Evolutionary conservation across 176 grass and related monocot species (phyloP), one percentile per base, ranked within the genome.

Genomic region (Canna indica): DNA sequence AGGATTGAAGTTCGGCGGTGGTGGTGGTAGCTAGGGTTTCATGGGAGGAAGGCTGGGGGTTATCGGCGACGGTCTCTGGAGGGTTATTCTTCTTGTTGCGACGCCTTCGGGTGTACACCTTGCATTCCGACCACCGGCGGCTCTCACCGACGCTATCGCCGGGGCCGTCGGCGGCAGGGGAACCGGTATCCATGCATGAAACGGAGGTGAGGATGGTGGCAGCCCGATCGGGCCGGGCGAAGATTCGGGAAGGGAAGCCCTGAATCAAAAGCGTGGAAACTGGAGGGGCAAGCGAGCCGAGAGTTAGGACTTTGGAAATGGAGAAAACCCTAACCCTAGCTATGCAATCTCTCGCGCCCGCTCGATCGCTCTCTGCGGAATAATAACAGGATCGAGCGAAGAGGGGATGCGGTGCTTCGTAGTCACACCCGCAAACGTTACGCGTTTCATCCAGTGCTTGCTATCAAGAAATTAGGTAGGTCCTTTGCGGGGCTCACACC

Each of bases 91-190:
- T 70, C 68, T 70, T 70, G 6, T 27, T 64, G 65, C 73, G 87
- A 5, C 76, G 76, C 73, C 85, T 90, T 83, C 87, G 87, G 3
- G 83, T 85, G 79, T 80, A 81, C 10, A 75, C 42, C 78, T 90
- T 90, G 30, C 13, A 17, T 13, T 70, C 68, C 68, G 44, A 9
- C 39, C 36, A 32, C 6, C 68, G 68, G 14, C 41, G 68, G 27
- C 27, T 48, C 28, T 48, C 68, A 4, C 44, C 44, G 41, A 32
- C 17, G 31, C 52, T 50, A 47, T 36, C 32, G 71, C 7, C 33
- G 32, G 1, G 26, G 52, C 22, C 71, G 34, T 50, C 45, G 50
- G 53, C 44, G 44, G 68, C 78, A 12, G 82, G 68, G 26, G 79
- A 72, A 42, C 82, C 82, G 12, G 86, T 76, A 66, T 81, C 76